Evolutionary conservation across 2,329 filamentous ascomycete genomes (phyloP), one percentile per base, ranked within the genome.

Genomic region (Fusarium sp.): DNA sequence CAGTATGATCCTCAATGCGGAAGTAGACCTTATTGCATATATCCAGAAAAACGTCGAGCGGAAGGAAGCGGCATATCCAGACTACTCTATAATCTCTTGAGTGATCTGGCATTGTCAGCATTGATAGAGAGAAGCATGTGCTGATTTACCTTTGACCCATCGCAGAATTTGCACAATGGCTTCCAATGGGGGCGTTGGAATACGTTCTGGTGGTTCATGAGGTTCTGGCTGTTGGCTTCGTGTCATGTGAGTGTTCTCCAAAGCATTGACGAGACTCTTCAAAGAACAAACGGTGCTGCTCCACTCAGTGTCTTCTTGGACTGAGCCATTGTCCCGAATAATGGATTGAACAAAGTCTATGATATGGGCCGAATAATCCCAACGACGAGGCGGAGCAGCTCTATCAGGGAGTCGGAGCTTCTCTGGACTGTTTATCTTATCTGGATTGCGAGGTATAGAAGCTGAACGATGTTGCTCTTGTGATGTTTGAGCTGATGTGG

Each of bases 11-110:
- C 12, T 81, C 77, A 8, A 81, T 60, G 2, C 79, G 78, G 51
- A 83, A 83, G 60, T 81, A 83, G 12, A 83, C 74, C 63, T 79
- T 80, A 31, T 73, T 76, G 45, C 80, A 81, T 15, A 79, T 75
- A 5, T 80, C 74, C 6, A 77, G 70, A 33, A 81, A 82, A 2
- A 46, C 75, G 1, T 78, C 59, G 0, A 81, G 67, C 2, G 82
- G 79, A 19, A 83, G 76, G 9, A 83, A 73, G 9, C 74, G 74
- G 21, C 75, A 79, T 19, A 83, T 70, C 75, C 80, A 80, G 2
- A 41, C n/a, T 1, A 83, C 73, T 44, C 77, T 74, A 10, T 68
- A 59, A 54, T 78, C 74, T 3, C 27, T 23, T 19, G 72, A 63
- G 38, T 81, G 78, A 6, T 63, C 79, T 82, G 2, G 11, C 7